These are phyloP conservation scores for Rhodotorula mucilaginosa DNA, from an alignment of 1,284 basidiomycete species.

Conservation along the genomic window DNA sequence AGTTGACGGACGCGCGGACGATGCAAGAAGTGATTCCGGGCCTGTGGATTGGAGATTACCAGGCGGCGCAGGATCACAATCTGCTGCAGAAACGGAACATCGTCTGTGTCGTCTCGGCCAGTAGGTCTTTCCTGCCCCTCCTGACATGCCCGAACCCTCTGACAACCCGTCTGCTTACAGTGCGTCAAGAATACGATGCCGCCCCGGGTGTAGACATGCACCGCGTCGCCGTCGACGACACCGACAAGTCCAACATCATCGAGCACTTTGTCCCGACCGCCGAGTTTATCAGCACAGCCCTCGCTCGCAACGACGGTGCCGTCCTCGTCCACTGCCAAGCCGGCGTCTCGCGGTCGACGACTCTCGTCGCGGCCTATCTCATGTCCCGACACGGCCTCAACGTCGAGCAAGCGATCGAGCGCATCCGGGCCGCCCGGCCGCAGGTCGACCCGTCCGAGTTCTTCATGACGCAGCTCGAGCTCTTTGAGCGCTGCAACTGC, in stretches of 20 bases:
- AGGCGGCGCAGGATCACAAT: constrained; percentile 31
- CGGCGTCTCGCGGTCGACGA: constrained; percentile 47
- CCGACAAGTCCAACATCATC: constrained; percentile 48
- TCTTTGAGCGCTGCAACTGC: constrained; percentile 48
- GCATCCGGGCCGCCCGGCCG: constrained; percentile 43
- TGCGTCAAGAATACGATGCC: constrained; percentile 40
- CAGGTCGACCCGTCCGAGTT: constrained; percentile 48
- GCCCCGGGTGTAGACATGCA: constrained; percentile 43
- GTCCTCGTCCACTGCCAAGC: constrained; percentile 52
- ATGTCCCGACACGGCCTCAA: constrained; percentile 46
- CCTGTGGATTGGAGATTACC: constrained; percentile 44
- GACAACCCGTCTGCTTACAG: constrained; percentile 14
- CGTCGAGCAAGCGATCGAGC: constrained; percentile 46
- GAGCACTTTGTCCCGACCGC: constrained; percentile 46
- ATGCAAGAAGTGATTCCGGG: constrained; percentile 40
- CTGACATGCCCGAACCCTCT: neutral
- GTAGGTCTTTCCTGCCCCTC: constrained; percentile 21
- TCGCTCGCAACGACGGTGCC: constrained; percentile 41
- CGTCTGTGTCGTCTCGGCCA: constrained; percentile 40
- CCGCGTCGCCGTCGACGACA: constrained; percentile 49
- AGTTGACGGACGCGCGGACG: neutral
- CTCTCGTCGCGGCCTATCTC: constrained; percentile 49
- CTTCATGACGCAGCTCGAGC: constrained; percentile 49
- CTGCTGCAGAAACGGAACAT: constrained; percentile 35
- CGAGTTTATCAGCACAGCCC: constrained; percentile 45